These are phyloP conservation scores for Acacia confusa DNA, from an alignment of 306 rosid species.

Conservation along the genomic window DNA sequence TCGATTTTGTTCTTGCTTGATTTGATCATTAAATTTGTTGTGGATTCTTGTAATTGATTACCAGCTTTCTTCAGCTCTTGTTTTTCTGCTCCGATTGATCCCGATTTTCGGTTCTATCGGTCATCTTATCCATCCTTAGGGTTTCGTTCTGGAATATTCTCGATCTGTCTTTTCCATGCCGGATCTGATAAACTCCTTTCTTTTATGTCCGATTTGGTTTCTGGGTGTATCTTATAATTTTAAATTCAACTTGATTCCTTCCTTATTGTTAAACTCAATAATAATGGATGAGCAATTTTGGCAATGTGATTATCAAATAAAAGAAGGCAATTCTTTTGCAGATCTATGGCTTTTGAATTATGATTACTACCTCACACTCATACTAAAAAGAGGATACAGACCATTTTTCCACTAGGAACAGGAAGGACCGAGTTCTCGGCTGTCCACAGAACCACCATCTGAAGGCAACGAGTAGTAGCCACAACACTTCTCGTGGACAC, in stretches of 20 bases:
- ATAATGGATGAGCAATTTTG: too few relatives aligned
- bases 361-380: conserved; percentile 4
- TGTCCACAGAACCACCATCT: conserved; percentile 56
- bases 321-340: not conserved
- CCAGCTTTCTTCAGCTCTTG: not conserved
- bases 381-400: conserved; percentile 1
- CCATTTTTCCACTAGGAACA: conserved; percentile 45
- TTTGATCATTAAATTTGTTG: conserved; percentile 30
- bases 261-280: too few relatives aligned
- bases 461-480: conserved; percentile 51
- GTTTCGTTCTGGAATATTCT: conserved; percentile 41
- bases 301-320: too few relatives aligned
- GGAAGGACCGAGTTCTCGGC: conserved; percentile 45
- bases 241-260: too few relatives aligned
- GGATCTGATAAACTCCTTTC: conserved; percentile 37
- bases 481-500: conserved; percentile 84
- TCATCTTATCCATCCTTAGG: conserved; percentile 40
- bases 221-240: not conserved
- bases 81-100: conserved; percentile 36
- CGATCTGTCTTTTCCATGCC: conserved; percentile 36
- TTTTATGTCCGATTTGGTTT: conserved; percentile 27
- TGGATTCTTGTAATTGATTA: conserved; percentile 3
- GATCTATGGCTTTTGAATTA: not conserved
- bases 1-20: conserved; percentile 32
- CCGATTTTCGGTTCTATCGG: conserved; percentile 28